Evolutionary conservation across 1,284 basidiomycete species (phyloP).

Genomic region (Rhodofomes roseus): DNA sequence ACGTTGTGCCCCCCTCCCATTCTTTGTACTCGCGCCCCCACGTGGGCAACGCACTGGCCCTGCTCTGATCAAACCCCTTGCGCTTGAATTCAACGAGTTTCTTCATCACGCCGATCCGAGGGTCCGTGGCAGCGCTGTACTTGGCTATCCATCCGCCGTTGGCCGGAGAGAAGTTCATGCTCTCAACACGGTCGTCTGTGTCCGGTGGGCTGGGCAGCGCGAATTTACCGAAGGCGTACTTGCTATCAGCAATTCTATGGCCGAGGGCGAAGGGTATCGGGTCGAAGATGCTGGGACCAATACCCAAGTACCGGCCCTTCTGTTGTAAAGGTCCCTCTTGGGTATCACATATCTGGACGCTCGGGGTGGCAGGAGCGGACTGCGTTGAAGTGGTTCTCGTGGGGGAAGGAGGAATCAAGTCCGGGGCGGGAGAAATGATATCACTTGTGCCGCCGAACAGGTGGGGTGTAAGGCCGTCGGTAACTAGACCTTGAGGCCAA

Average conservation of each 20-base stretch:
- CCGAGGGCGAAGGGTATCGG: conserved; percentile 65
- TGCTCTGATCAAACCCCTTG: conserved; percentile 36
- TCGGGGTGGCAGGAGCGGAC: conserved; percentile 51
- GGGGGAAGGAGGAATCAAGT: conserved; percentile 38
- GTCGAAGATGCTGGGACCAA: conserved; percentile 44
- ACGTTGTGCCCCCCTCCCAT: conserved; percentile 35
- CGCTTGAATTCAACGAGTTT: conserved; percentile 66
- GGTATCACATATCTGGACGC: conserved; percentile 38
- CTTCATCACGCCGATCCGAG: conserved; percentile 57
- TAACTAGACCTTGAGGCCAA: conserved; percentile 20
- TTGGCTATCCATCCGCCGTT: conserved; percentile 40
- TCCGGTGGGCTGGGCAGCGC: conserved; percentile 60
- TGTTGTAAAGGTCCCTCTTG: conserved; percentile 7
- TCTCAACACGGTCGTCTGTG: conserved; percentile 39
- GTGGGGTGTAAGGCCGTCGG: conserved; percentile 30
- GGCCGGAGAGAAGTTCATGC: conserved; percentile 13
- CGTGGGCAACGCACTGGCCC: conserved; percentile 28
- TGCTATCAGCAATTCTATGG: conserved; percentile 60
- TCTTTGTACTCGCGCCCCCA: conserved; percentile 43
- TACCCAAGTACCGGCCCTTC: conserved; percentile 8
- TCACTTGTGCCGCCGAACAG: conserved; percentile 21
- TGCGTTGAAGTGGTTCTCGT: conserved; percentile 34
- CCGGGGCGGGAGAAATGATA: conserved; percentile 24
- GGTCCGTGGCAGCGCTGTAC: conserved; percentile 62
- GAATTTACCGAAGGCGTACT: conserved; percentile 74